Evolutionary conservation across 306 rosid genomes (phyloP).

Genomic region (Senna siamea): DNA sequence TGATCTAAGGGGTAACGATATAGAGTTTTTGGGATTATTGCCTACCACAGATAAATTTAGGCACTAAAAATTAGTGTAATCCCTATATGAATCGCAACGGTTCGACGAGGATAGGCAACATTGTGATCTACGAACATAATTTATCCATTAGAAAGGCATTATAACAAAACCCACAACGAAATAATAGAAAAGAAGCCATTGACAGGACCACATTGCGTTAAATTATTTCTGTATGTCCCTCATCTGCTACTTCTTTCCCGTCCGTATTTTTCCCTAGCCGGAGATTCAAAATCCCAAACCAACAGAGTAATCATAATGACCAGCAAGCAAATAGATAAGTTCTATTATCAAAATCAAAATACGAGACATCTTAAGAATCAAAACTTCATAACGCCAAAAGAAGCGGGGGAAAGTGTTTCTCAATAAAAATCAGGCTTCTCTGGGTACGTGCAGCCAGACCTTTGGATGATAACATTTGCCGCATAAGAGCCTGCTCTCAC

Average conservation of each 20-base stretch:
- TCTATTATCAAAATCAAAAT: not conserved
- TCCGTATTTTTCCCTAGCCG: constrained; percentile 13
- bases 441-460: constrained; percentile 95
- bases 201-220: constrained; percentile 21
- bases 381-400: constrained; percentile 17
- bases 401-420: constrained; percentile 23
- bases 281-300: constrained; percentile 33
- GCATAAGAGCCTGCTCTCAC: constrained; percentile 91
- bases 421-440: constrained; percentile 80
- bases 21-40: too few relatives aligned
- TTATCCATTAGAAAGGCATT: not conserved
- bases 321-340: not conserved
- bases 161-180: constrained; percentile 12
- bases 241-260: constrained; percentile 2
- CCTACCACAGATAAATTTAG: too few relatives aligned
- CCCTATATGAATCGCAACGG: too few relatives aligned
- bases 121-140: not conserved
- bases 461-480: constrained; percentile 85
- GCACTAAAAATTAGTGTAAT: too few relatives aligned
- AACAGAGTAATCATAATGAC: not conserved
- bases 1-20: too few relatives aligned
- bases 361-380: constrained; percentile 34
- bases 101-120: not conserved
- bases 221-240: constrained; percentile 26
- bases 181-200: not conserved